phyloP scores from a whole-genome alignment of 345 rosid species.

The Hibiscus mutabilis region DNA sequence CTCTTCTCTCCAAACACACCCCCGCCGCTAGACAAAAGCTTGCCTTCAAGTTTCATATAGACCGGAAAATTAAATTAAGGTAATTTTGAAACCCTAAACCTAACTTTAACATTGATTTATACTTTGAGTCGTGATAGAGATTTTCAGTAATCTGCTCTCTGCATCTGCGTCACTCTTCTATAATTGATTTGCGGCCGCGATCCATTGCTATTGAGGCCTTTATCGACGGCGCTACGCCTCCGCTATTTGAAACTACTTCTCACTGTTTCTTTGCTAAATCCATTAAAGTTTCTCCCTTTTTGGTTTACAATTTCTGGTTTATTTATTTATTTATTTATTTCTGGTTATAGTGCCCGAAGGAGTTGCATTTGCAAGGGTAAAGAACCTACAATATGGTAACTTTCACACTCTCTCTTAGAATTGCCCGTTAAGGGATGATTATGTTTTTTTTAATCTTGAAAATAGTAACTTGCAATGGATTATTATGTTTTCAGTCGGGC shows the following conservation, averaged over 20 bases:
- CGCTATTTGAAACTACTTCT: neutral
- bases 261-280: neutral
- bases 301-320: neutral
- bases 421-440: too few relatives aligned
- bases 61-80: too few relatives aligned
- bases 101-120: too few relatives aligned
- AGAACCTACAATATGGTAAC: conserved; percentile 8
- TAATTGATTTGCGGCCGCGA: neutral
- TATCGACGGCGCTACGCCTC: neutral
- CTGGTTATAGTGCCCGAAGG: neutral
- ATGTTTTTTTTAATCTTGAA: neutral
- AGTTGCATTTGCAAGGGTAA: neutral
- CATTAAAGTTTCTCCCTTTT: neutral
- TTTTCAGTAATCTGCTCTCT: too few relatives aligned
- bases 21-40: too few relatives aligned
- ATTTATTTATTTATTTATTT: too few relatives aligned
- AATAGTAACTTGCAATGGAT: neutral
- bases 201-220: neutral
- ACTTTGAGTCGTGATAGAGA: too few relatives aligned
- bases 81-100: too few relatives aligned
- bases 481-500: conserved; percentile 48
- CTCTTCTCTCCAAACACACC: too few relatives aligned
- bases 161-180: too few relatives aligned
- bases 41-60: too few relatives aligned
- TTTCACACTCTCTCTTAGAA: neutral